These are phyloP conservation scores for Mycosarcoma maydis DNA, from an alignment of 1,284 basidiomycete genomes.

Conservation along the genomic window DNA sequence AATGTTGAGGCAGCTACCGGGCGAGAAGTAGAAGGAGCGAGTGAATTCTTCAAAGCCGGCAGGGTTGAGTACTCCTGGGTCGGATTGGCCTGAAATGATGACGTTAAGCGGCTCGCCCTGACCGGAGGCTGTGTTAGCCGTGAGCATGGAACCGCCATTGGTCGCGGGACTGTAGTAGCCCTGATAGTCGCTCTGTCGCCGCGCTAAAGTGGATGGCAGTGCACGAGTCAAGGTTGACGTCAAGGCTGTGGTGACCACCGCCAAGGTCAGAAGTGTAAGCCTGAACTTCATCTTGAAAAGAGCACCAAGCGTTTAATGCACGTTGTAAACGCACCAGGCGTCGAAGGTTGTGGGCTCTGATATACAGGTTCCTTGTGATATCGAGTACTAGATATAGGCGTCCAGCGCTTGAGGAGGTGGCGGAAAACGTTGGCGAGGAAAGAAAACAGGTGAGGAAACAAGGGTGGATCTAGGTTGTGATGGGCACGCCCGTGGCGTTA, in stretches of 20 bases:
- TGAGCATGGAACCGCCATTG: slow-evolving; percentile 46
- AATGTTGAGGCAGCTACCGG: slow-evolving; percentile 58
- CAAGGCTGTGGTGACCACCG: slow-evolving; percentile 11
- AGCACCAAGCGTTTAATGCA: not conserved
- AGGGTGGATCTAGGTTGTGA: not conserved
- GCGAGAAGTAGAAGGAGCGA: slow-evolving; percentile 49
- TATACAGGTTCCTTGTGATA: slow-evolving; percentile 1
- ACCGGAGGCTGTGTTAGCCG: slow-evolving; percentile 21
- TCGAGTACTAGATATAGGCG: too few species aligned
- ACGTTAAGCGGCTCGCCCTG: slow-evolving; percentile 62
- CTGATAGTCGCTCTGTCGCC: slow-evolving; percentile 18
- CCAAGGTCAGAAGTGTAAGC: slow-evolving; percentile 7
- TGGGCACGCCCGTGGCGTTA: too few species aligned
- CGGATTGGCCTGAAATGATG: slow-evolving; percentile 57
- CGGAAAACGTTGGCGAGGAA: not conserved
- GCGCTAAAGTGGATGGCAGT: slow-evolving; percentile 3
- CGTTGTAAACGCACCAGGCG: slow-evolving; percentile 11
- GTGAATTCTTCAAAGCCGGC: slow-evolving; percentile 53
- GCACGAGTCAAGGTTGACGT: slow-evolving; percentile 3
- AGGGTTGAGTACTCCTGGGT: slow-evolving; percentile 42
- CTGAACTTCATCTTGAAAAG: slow-evolving; percentile 10
- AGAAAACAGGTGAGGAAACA: not conserved
- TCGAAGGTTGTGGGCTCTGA: not conserved
- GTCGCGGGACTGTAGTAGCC: slow-evolving; percentile 24
- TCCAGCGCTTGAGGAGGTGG: slow-evolving; percentile 25